phyloP scores from a whole-genome alignment of 352 stramenopile species.

The Phytophthora cryptogea region DNA sequence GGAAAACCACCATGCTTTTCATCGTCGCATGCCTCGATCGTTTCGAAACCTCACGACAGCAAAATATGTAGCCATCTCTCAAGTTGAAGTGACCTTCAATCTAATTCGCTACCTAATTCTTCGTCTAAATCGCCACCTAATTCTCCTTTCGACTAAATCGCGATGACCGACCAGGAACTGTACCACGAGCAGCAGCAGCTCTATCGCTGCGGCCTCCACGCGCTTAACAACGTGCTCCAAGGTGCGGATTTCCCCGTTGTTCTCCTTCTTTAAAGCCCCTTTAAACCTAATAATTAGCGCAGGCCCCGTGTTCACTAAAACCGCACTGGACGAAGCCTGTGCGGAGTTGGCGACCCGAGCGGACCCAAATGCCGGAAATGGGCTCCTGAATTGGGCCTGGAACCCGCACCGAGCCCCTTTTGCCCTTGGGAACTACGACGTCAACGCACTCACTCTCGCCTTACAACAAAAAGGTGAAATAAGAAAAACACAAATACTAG shows the following conservation, averaged over 20 bases:
- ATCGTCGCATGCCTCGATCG: slow-evolving; percentile 25
- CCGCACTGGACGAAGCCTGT: slow-evolving; percentile 51
- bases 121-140: not conserved
- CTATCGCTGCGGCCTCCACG: slow-evolving; percentile 79
- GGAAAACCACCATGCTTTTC: slow-evolving; percentile 14
- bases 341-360: slow-evolving; percentile 34
- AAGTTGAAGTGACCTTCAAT: slow-evolving; percentile 21
- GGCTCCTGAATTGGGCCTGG: slow-evolving; percentile 43
- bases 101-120: slow-evolving; percentile 10
- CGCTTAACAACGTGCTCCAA: slow-evolving; percentile 83
- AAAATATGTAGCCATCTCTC: slow-evolving; percentile 19
- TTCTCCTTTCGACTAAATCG: not conserved
- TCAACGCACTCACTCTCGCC: slow-evolving; percentile 73
- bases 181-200: slow-evolving; percentile 81
- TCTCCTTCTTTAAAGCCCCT: not conserved
- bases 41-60: slow-evolving; percentile 31
- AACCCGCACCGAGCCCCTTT: slow-evolving; percentile 70
- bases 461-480: slow-evolving; percentile 59
- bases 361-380: slow-evolving; percentile 8
- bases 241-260: slow-evolving; percentile 24
- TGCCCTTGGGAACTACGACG: slow-evolving; percentile 80
- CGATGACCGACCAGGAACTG: slow-evolving; percentile 28
- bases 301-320: slow-evolving; percentile 59
- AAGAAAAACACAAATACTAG: not conserved
- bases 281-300: slow-evolving; percentile 6